A percentile compares a stretch with the other conserved stretches of the same genome.
Evolutionary conservation across 2,329 filamentous ascomycete species (phyloP).

Genomic region (Nemania sp.): DNA sequence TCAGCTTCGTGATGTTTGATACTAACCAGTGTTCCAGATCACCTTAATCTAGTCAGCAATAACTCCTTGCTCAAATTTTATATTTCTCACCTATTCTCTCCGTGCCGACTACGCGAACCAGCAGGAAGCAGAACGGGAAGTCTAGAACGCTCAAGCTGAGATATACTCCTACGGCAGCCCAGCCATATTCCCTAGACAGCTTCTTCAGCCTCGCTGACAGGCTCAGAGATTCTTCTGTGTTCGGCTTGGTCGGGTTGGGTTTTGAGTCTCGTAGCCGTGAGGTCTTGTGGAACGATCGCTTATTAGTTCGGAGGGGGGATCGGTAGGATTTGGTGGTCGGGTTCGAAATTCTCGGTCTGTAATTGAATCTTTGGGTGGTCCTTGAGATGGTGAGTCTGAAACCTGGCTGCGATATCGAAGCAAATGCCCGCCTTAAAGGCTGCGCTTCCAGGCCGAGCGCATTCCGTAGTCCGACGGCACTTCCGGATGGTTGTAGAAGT

Average conservation of each 20-base stretch:
- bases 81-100: constrained; percentile 82
- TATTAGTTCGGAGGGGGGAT: constrained; percentile 37
- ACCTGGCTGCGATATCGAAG: constrained; percentile 36
- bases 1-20: constrained; percentile 66
- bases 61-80: not conserved
- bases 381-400: constrained; percentile 29
- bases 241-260: constrained; percentile 38
- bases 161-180: constrained; percentile 93
- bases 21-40: constrained; percentile 76
- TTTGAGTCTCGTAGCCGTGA: constrained; percentile 45
- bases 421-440: constrained; percentile 39
- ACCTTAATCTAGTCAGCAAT: constrained; percentile 55
- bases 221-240: constrained; percentile 53
- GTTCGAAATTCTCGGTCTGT: constrained; percentile 36
- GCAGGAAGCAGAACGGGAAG: constrained; percentile 94
- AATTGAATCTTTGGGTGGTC: constrained; percentile 18
- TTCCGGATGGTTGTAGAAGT: constrained; percentile 32
- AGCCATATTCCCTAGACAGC: constrained; percentile 92
- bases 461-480: constrained; percentile 35
- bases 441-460: constrained; percentile 38
- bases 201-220: constrained; percentile 81
- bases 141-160: constrained; percentile 84
- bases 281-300: constrained; percentile 46
- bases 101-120: constrained; percentile 84
- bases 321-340: constrained; percentile 32